Percentiles rank a stretch among this genome's conserved stretches.
Evolutionary conservation across 441 rosid genomes (phyloP).

Genomic region (Mallotus japonicus): DNA sequence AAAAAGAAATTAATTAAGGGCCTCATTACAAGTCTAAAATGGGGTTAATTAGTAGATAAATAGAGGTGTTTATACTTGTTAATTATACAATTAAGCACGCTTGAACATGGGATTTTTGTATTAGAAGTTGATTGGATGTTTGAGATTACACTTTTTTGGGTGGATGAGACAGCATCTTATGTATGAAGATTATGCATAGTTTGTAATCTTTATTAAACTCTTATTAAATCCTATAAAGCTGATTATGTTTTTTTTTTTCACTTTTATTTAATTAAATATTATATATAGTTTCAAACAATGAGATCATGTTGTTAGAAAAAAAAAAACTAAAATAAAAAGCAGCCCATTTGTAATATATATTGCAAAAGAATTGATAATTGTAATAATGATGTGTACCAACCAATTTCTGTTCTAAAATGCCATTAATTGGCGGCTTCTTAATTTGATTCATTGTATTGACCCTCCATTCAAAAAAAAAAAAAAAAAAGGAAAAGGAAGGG

Average conservation of each 20-base stretch:
- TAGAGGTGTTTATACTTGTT: neutral
- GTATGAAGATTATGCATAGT: conserved; percentile 29
- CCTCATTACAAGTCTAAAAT: neutral
- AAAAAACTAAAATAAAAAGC: neutral
- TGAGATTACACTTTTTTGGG: conserved; percentile 23
- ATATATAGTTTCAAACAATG: conserved; percentile 8
- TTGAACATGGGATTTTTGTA: conserved; percentile 19
- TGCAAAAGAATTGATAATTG: neutral
- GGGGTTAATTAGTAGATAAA: neutral
- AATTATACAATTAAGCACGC: conserved; percentile 17
- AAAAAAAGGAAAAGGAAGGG: neutral
- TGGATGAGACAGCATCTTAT: conserved; percentile 25
- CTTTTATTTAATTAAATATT: no score
- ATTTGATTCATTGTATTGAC: conserved; percentile 21
- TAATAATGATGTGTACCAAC: conserved; percentile 20
- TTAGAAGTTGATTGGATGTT: conserved; percentile 22
- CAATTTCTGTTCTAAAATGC: neutral
- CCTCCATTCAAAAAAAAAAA: neutral
- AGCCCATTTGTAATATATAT: conserved; percentile 10
- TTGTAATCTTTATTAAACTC: conserved; percentile 18
- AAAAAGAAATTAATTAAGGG: neutral
- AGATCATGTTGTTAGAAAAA: conserved; percentile 21
- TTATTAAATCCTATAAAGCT: conserved; percentile 19
- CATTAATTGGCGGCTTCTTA: conserved; percentile 25
- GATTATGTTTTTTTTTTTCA: neutral